A percentile compares a stretch with the other conserved stretches of the same genome.
Evolutionary conservation across 768 basidiomycete genomes (phyloP).

Genomic region (Hirschioporus abietinus): DNA sequence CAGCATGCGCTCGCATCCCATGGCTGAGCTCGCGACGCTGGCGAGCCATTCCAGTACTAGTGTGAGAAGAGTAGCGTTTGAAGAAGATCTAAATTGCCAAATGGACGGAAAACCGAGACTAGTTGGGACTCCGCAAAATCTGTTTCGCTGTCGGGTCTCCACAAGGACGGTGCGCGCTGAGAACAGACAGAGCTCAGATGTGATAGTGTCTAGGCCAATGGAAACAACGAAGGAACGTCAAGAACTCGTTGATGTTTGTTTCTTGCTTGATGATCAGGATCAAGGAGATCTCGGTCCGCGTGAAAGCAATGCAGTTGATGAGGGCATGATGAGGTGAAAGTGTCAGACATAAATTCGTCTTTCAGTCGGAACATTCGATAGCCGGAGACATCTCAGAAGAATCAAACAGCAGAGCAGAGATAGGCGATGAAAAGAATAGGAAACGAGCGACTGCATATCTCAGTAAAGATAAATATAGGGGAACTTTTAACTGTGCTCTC

Average conservation of each 20-base stretch:
- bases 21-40: neutral
- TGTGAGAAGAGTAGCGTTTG: neutral
- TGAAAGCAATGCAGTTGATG: too few species aligned
- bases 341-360: too few species aligned
- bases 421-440: too few species aligned
- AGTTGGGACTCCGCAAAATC: neutral
- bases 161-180: neutral
- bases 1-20: neutral
- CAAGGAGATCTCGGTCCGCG: neutral
- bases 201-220: neutral
- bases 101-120: neutral
- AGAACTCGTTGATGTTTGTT: neutral
- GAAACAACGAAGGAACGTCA: neutral
- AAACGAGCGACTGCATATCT: too few species aligned
- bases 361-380: too few species aligned
- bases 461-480: too few species aligned
- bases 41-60: neutral
- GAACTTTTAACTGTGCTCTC: too few species aligned
- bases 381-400: too few species aligned
- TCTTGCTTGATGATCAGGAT: neutral
- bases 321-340: too few species aligned
- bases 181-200: neutral
- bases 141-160: neutral
- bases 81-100: neutral
- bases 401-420: too few species aligned